These are phyloP conservation scores for Diaporthe ilicicola DNA, from an alignment of 2,329 filamentous ascomycete species.

Conservation along the genomic window DNA sequence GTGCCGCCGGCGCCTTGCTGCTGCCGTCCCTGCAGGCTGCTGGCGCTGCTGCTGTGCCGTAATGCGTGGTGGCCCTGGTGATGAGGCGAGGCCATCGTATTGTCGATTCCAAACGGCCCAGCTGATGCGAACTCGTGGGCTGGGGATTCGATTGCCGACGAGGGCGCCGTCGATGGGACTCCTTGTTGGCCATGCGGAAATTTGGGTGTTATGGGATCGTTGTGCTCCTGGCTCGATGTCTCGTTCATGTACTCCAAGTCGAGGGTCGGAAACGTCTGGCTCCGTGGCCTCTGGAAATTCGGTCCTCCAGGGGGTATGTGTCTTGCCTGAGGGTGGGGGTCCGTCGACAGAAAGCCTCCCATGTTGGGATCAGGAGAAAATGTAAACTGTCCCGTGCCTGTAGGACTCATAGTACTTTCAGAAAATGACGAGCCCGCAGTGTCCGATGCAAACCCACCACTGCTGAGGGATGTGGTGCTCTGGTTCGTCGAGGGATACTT, in stretches of 20 bases:
- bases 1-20: slow-evolving; percentile 39
- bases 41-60: slow-evolving; percentile 61
- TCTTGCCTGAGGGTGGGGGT: slow-evolving; percentile 45
- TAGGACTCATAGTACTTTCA: slow-evolving; percentile 75
- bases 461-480: slow-evolving; percentile 72
- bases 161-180: slow-evolving; percentile 55
- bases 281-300: slow-evolving; percentile 79
- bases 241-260: slow-evolving; percentile 67
- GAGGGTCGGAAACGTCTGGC: slow-evolving; percentile 84
- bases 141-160: slow-evolving; percentile 62
- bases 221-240: slow-evolving; percentile 38
- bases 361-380: slow-evolving; percentile 79
- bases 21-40: slow-evolving; percentile 51
- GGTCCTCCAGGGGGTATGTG: slow-evolving; percentile 43
- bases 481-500: slow-evolving; percentile 70
- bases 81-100: slow-evolving; percentile 51
- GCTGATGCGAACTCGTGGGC: slow-evolving; percentile 54
- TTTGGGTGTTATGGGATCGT: slow-evolving; percentile 60
- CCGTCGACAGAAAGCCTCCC: slow-evolving; percentile 66
- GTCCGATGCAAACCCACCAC: slow-evolving; percentile 68
- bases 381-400: slow-evolving; percentile 74
- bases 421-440: slow-evolving; percentile 73
- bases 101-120: slow-evolving; percentile 53
- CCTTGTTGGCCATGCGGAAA: slow-evolving; percentile 43
- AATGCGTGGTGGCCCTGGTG: slow-evolving; percentile 53